Evolutionary conservation across 768 basidiomycete species (phyloP).

Genomic region (Suillus brevipes): DNA sequence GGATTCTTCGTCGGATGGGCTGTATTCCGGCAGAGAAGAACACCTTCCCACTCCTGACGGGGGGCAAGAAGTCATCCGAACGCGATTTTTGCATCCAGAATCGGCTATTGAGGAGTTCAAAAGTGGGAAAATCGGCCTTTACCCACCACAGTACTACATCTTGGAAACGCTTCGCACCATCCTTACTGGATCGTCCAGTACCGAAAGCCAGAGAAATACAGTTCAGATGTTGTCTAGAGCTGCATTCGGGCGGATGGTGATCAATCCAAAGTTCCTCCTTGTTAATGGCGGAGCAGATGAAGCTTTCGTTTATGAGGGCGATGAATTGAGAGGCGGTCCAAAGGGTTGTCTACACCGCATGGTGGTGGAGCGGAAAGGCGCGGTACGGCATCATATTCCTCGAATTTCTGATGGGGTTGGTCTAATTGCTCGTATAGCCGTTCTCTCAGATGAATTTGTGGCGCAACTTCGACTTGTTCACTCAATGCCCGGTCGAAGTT

Average conservation of each 20-base stretch:
- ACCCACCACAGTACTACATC: conserved; percentile 79
- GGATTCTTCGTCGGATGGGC: conserved; percentile 41
- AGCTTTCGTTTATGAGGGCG: conserved; percentile 66
- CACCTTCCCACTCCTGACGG: conserved; percentile 67
- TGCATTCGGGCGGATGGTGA: conserved; percentile 59
- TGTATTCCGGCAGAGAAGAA: conserved; percentile 56
- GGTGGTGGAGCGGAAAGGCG: conserved; percentile 46
- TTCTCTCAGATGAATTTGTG: conserved; percentile 50
- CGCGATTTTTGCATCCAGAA: conserved; percentile 62
- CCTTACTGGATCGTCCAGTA: conserved; percentile 43
- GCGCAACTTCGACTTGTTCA: conserved; percentile 68
- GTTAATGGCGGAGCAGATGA: conserved; percentile 45
- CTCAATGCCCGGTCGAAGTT: conserved; percentile 31
- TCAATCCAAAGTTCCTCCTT: conserved; percentile 49
- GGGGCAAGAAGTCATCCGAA: conserved; percentile 66
- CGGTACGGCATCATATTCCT: conserved; percentile 35
- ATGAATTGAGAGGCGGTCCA: conserved; percentile 63
- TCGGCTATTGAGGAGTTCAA: conserved; percentile 53
- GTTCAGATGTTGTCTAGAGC: conserved; percentile 51
- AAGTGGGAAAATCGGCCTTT: conserved; percentile 52
- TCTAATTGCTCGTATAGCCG: conserved; percentile 35
- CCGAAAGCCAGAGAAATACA: conserved; percentile 44
- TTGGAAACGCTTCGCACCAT: conserved; percentile 59
- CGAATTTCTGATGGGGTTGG: conserved; percentile 25
- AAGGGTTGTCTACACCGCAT: conserved; percentile 62